A percentile compares a stretch with the other conserved stretches of the same genome.
These are phyloP conservation scores for Didymosphaeria variabile DNA, from an alignment of 2,329 filamentous ascomycete genomes.

Conservation along the genomic window DNA sequence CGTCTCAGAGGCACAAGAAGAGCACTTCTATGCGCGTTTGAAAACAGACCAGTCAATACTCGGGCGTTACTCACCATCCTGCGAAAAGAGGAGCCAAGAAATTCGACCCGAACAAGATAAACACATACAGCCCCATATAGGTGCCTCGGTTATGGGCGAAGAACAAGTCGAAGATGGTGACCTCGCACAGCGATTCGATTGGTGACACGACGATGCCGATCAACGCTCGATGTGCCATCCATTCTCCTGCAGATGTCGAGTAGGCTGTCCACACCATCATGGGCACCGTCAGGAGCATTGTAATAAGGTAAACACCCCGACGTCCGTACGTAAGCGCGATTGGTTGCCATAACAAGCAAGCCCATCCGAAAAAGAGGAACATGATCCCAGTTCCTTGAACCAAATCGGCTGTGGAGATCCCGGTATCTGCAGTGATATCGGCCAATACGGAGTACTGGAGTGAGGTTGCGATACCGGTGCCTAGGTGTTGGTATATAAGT, in stretches of 20 bases:
- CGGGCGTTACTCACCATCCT: no score
- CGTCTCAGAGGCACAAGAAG: no score
- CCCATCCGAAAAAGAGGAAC: conserved; percentile 14
- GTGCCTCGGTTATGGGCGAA: conserved; percentile 11
- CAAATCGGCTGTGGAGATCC: neutral
- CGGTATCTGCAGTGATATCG: conserved; percentile 4
- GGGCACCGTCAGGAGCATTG: neutral
- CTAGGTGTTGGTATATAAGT: neutral
- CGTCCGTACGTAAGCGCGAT: conserved; percentile 10
- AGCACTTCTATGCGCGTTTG: no score
- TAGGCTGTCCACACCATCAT: conserved; percentile 7
- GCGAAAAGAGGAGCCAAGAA: no score
- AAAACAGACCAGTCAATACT: no score
- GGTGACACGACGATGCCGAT: conserved; percentile 11
- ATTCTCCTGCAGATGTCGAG: conserved; percentile 4
- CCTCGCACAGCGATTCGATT: conserved; percentile 11
- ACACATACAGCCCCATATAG: neutral
- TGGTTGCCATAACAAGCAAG: conserved; percentile 12
- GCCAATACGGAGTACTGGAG: neutral
- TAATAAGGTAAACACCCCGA: conserved; percentile 5
- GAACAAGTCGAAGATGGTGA: conserved; percentile 7
- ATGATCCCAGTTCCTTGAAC: conserved; percentile 6
- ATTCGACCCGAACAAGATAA: no score
- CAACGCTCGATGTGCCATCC: conserved; percentile 4
- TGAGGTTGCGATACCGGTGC: neutral